These are phyloP conservation scores for Eutrema salsugineum DNA, from an alignment of 441 rosid species.

Conservation along the genomic window DNA sequence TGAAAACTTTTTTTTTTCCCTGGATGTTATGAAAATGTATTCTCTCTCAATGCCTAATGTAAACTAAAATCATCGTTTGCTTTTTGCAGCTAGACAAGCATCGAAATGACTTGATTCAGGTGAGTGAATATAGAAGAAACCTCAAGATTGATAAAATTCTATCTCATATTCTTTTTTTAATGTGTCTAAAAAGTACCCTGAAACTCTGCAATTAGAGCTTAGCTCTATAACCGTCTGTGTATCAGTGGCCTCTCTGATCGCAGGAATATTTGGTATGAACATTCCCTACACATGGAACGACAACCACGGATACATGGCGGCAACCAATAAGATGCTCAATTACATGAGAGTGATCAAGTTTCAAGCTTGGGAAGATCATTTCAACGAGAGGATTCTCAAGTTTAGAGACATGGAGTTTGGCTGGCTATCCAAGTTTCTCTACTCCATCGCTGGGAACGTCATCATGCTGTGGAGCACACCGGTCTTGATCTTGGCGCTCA, in stretches of 20 bases:
- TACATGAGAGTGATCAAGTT: conserved; percentile 92
- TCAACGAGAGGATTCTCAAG: conserved; percentile 61
- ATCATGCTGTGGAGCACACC: conserved; percentile 86
- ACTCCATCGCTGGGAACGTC: conserved; percentile 64
- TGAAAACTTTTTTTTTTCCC: background rate
- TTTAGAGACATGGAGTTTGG: conserved; percentile 65
- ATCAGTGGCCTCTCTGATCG: conserved; percentile 66
- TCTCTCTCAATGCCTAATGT: background rate
- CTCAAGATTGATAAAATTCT: background rate
- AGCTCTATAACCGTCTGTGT: conserved; percentile 75
- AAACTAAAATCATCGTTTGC: background rate
- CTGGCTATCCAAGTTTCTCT: conserved; percentile 84
- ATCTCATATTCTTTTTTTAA: background rate
- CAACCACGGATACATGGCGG: conserved; percentile 59
- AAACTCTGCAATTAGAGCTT: conserved; percentile 73
- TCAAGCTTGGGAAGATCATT: conserved; percentile 94
- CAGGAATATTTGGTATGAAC: conserved; percentile 89
- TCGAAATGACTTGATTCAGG: conserved; percentile 98
- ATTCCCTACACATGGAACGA: conserved; percentile 85
- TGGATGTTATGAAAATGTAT: background rate
- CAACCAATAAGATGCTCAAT: conserved; percentile 87
- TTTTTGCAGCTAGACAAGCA: conserved; percentile 89
- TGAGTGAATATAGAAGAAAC: conserved; percentile 16
- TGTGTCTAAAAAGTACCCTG: background rate
- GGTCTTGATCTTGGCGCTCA: conserved; percentile 60